Base-by-base conservation (phyloP, 2,329 filamentous ascomycete species). In the Fusarium pseudocircinatum region DNA sequence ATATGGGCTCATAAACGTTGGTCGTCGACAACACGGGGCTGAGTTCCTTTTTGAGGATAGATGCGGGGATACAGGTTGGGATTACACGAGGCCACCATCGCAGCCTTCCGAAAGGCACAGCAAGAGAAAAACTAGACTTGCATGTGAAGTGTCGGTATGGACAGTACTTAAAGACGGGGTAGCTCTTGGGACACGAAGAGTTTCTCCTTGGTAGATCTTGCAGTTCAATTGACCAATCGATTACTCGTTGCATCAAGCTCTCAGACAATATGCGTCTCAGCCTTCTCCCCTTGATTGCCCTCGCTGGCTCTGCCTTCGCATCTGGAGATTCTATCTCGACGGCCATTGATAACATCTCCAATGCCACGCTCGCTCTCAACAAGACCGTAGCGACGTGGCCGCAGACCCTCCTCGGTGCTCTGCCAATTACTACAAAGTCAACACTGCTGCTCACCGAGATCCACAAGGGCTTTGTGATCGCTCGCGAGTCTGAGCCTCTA, bases 391-490 rank as follows among this genome's bases (percentile, higher is more conserved):
- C 77, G 24, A 52, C 64, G 24, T 87, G 84, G 83, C 69, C 79
- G 13, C 84, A 84, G 68, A 78, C 78, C 52, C 70, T 84, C 6
- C 66, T 85, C 18, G 79, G 81, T 43, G 79, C 82, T 1, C 52
- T 85, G 4, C 82, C 84, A 63, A 86, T 88, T 70, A 77, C 84
- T 56, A 58, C 77, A 59, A 75, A 83, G 60, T 84, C 83, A 10
- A 76, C 81, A 12, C 63, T 71, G 15, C 82, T 87, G 4, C 82
- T 87, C 34, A 28, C 70, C 18, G 77, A 80, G 57, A 84, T 87
- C 70, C 80, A 84, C 44, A 66, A 80, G 36, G 84, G 83, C 62
- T 83, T 81, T 34, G 64, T 75, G 26, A 75, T 77, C 5, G 85
- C 85, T 70, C 54, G 81, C 16, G 56, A 73, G 1, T 85, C 84